Percentiles rank a stretch among this genome's conserved stretches.
Conservation (phyloP, 169 alveolate species). For the Amoebophrya sp. region DNA sequence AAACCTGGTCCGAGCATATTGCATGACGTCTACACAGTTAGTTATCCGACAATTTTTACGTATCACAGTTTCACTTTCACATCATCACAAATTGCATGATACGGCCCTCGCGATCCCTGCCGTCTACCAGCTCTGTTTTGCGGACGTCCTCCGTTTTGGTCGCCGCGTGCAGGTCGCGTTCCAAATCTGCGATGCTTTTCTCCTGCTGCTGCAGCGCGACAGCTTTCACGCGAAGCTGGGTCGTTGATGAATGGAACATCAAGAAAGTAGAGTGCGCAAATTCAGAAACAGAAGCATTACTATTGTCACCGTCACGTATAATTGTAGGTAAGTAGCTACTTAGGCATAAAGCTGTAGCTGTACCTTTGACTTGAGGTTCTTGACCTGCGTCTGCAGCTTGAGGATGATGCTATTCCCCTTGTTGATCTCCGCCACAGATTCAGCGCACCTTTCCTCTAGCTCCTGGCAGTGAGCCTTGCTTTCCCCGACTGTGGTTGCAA, state of each 20-base stretch:
- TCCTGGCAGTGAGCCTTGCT: not conserved
- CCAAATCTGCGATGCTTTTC: not conserved
- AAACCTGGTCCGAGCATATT: not conserved
- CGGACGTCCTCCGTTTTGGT: not conserved
- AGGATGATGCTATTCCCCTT: not conserved
- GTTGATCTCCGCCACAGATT: not conserved
- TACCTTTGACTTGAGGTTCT: not conserved
- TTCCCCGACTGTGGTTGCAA: not conserved
- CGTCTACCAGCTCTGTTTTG: not conserved
- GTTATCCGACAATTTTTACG: too few relatives aligned
- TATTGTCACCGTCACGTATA: too few relatives aligned
- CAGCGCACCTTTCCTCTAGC: not conserved
- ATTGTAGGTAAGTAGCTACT: too few relatives aligned
- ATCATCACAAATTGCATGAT: too few relatives aligned
- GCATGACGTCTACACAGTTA: too few relatives aligned
- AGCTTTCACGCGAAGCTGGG: not conserved
- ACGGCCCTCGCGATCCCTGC: too few relatives aligned
- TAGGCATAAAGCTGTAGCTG: too few relatives aligned
- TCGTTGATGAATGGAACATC: too few relatives aligned
- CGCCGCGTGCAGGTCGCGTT: not conserved
- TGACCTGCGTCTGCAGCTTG: not conserved
- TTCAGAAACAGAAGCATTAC: too few relatives aligned
- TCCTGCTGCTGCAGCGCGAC: constrained; percentile 2
- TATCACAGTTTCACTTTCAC: too few relatives aligned
- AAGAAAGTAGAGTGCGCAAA: too few relatives aligned